Conservation (phyloP, 352 stramenopile genomes). For the Globisporangium sylvaticum region DNA sequence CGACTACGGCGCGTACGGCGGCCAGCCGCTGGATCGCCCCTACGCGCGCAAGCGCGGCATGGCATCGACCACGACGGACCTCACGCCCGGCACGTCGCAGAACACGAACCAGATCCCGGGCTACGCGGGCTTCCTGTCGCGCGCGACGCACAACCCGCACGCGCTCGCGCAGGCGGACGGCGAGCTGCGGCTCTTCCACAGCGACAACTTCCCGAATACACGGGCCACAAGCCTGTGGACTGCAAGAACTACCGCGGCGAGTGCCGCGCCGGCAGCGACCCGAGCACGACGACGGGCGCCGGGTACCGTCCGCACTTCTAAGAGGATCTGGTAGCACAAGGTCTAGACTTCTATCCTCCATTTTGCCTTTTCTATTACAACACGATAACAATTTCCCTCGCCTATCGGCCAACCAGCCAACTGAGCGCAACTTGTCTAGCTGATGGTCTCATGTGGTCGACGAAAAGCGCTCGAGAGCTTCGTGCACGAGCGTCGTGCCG, state of each 20-base stretch:
- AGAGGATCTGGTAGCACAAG: conserved; percentile 5
- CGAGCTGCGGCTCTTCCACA: conserved; percentile 62
- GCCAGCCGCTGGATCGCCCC: conserved; percentile 49
- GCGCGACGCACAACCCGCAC: conserved; percentile 49
- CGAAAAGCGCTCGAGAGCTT: conserved; percentile 43
- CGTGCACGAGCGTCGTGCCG: conserved; percentile 44
- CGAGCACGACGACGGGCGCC: conserved; percentile 54
- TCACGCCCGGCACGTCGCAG: conserved; percentile 63
- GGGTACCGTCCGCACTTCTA: conserved; percentile 58
- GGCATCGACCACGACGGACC: conserved; percentile 70
- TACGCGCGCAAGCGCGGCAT: conserved; percentile 79
- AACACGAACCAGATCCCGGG: conserved; percentile 81
- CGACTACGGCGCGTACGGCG: conserved; percentile 69
- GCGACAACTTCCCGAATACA: conserved; percentile 84
- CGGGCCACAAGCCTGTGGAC: conserved; percentile 71
- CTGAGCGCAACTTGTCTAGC: not conserved
- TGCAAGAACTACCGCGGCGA: conserved; percentile 80
- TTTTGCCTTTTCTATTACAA: not conserved
- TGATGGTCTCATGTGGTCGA: conserved; percentile 18
- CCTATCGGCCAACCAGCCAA: not conserved
- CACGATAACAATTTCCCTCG: not conserved
- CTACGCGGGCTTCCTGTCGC: conserved; percentile 70
- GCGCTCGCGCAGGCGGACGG: conserved; percentile 57
- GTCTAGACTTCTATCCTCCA: not conserved
- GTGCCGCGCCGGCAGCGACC: conserved; percentile 53